Evolutionary conservation across 208 protist genomes (phyloP), one percentile per base, ranked within the genome.

Genomic region (Angomonas desouzai): DNA sequence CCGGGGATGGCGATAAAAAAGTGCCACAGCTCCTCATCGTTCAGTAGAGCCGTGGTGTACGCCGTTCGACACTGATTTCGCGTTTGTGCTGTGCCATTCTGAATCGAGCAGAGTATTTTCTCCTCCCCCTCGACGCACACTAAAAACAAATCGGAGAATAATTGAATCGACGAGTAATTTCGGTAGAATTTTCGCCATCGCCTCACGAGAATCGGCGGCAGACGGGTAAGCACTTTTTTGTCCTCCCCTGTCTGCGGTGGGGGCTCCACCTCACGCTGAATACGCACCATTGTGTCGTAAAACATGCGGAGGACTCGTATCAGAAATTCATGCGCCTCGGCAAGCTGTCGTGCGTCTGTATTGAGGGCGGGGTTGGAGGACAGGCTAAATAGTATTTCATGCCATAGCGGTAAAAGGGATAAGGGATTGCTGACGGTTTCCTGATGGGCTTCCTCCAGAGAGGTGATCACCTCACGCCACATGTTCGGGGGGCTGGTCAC

Each of bases 1-100:
- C 74, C 78, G 9, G 83, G 79, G 55, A 89, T 69, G 7, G 76
- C 80, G 3, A 84, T 38, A 47, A 75, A 82, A 49, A 80, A 84
- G 32, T 69, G 60, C 25, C 73, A 80, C 0, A 89, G 67, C 61
- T 81, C 83, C 2, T 70, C 59, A 48, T 89, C 79, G 68, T 79
- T 72, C 29, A 89, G 47, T 22, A 85, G 56, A 1, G 73, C 67
- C 4, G 76, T 81, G 3, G 51, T 64, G 20, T 59, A 43, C 2
- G 9, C 3, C 29, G 43, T n/a, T 10, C 62, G 11, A 45, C 53
- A 28, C 4, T 49, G 30, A 22, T n/a, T n/a, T 23, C 25, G 3
- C 25, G 27, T 25, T 43, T 1, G 60, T 34, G 13, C n/a, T 28
- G 30, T 20, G 2, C 18, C 13, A n/a, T 25, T 23, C 23, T 33